These are phyloP conservation scores for Phytophthora meadii DNA, from an alignment of 352 stramenopile species.

Conservation along the genomic window DNA sequence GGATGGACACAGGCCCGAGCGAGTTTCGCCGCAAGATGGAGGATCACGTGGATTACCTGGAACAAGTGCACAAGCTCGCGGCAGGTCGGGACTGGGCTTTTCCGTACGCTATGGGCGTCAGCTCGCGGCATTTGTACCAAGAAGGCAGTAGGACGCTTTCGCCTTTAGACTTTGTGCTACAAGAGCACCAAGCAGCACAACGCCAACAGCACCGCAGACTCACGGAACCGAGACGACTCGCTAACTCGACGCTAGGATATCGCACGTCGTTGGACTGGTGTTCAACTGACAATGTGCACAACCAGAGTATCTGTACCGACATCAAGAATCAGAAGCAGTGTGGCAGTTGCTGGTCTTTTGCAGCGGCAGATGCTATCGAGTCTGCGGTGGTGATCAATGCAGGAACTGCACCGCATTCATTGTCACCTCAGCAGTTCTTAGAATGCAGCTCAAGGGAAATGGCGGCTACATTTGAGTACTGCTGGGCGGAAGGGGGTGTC, in stretches of 20 bases:
- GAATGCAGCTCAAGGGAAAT: slow-evolving; percentile 76
- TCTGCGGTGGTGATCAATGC: slow-evolving; percentile 65
- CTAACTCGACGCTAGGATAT: slow-evolving; percentile 33
- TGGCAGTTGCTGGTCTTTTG: slow-evolving; percentile 86
- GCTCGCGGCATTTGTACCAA: slow-evolving; percentile 66
- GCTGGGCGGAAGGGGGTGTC: slow-evolving; percentile 63
- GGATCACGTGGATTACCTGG: slow-evolving; percentile 68
- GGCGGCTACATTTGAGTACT: slow-evolving; percentile 81
- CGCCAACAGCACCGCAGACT: slow-evolving; percentile 39
- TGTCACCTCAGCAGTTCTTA: slow-evolving; percentile 85
- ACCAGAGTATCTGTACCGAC: slow-evolving; percentile 70
- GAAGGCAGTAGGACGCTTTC: slow-evolving; percentile 49
- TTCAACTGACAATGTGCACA: slow-evolving; percentile 66
- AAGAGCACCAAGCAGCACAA: slow-evolving; percentile 54
- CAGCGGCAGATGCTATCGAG: slow-evolving; percentile 80
- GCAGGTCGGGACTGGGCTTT: slow-evolving; percentile 48
- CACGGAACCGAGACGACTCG: slow-evolving; percentile 14
- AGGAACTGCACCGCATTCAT: slow-evolving; percentile 46
- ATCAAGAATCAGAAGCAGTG: slow-evolving; percentile 87
- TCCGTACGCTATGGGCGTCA: slow-evolving; percentile 73
- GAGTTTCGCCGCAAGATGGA: slow-evolving; percentile 62
- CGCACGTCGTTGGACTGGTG: slow-evolving; percentile 76
- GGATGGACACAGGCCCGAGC: slow-evolving; percentile 35
- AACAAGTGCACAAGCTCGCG: slow-evolving; percentile 69
- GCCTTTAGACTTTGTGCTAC: slow-evolving; percentile 61